Conservation (phyloP, 2,329 filamentous ascomycete species). For the Cadophora malorum region DNA sequence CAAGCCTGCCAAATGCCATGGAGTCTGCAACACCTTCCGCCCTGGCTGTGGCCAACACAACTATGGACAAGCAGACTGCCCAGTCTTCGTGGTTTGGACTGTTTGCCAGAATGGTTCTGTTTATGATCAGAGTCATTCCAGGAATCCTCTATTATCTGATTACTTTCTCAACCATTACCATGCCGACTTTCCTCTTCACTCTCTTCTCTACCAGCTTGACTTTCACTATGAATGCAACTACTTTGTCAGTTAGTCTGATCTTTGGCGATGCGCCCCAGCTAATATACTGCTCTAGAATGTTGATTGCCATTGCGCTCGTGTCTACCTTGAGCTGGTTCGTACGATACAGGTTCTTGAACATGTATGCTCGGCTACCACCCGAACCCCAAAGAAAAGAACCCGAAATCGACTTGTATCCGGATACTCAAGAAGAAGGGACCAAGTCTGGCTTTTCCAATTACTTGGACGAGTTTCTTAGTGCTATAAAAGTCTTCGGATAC, state of each 20-base stretch:
- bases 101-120: constrained; percentile 61
- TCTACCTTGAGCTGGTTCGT: constrained; percentile 95
- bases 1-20: constrained; percentile 36
- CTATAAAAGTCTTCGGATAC: constrained; percentile 99
- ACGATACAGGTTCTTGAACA: constrained; percentile 93
- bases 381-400: constrained; percentile 97
- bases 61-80: constrained; percentile 42
- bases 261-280: constrained; percentile 32
- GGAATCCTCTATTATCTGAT: constrained; percentile 77
- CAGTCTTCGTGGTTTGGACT: constrained; percentile 61
- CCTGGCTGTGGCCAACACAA: constrained; percentile 33
- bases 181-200: constrained; percentile 88
- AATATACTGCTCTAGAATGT: constrained; percentile 57
- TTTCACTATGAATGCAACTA: constrained; percentile 98
- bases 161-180: constrained; percentile 83
- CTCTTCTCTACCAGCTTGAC: constrained; percentile 92
- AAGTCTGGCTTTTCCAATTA: constrained; percentile 96
- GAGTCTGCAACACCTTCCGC: constrained; percentile 33
- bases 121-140: constrained; percentile 61
- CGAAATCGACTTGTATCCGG: constrained; percentile 92
- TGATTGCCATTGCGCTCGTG: constrained; percentile 77
- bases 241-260: constrained; percentile 65
- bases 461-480: constrained; percentile 95
- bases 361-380: constrained; percentile 92
- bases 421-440: constrained; percentile 85